A percentile compares a stretch with the other conserved stretches of the same genome.
Conservation (phyloP, 169 alveolate genomes). For the Plasmodium gaboni region DNA sequence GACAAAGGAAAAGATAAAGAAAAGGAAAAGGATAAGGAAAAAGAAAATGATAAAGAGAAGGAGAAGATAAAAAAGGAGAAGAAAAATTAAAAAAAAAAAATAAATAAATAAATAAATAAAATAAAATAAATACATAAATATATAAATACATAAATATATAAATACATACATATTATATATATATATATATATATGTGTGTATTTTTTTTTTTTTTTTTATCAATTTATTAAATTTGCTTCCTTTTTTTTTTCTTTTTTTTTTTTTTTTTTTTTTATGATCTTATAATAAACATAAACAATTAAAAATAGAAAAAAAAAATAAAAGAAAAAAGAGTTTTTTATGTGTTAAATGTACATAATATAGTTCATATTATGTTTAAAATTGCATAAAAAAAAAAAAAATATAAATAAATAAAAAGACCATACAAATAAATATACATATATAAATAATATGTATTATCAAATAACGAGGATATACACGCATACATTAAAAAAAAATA, state of each 20-base stretch:
- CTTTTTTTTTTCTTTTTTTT: too few species aligned
- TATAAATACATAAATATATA: background rate
- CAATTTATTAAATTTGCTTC: too few species aligned
- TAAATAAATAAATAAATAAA: background rate
- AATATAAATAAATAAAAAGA: background rate
- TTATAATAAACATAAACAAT: too few species aligned
- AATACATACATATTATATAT: background rate
- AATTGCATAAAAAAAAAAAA: too few species aligned
- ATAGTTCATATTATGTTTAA: too few species aligned
- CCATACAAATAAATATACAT: background rate
- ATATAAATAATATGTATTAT: background rate
- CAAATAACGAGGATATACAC: background rate
- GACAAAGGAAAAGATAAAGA: conserved; percentile 66
- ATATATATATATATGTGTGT: background rate
- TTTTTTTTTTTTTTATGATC: too few species aligned
- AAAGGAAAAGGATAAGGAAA: conserved; percentile 75
- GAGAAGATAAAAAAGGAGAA: conserved; percentile 12
- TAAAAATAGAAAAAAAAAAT: too few species aligned
- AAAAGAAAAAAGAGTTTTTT: too few species aligned
- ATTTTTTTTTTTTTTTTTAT: background rate
- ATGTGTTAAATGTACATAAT: too few species aligned
- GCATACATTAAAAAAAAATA: background rate
- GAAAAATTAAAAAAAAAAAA: background rate
- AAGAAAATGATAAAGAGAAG: conserved; percentile 59
- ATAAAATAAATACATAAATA: conserved; percentile 1